Conservation (phyloP, 129 eudicot species). For the Mikania micrantha region DNA sequence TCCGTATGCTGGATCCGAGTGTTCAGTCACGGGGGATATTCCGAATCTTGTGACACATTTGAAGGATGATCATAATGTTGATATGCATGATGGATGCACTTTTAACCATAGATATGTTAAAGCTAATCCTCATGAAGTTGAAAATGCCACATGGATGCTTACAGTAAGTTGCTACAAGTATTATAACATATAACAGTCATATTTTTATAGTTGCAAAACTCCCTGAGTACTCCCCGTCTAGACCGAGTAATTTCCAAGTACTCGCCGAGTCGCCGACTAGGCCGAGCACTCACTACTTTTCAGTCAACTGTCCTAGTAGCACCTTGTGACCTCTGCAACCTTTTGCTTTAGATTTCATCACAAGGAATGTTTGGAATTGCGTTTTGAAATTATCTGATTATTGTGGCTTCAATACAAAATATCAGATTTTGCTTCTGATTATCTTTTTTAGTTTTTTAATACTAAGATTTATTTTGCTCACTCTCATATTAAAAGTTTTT, state of each 20-base stretch:
- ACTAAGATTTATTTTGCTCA: background rate
- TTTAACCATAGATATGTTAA: slow-evolving; percentile 88
- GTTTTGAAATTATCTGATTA: background rate
- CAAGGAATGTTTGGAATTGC: background rate
- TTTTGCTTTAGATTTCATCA: no score
- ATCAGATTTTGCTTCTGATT: background rate
- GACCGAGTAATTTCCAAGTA: no score
- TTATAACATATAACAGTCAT: background rate
- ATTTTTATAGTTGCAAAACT: no score
- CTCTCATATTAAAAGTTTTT: no score
- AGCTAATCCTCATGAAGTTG: slow-evolving; percentile 83
- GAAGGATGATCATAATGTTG: slow-evolving; percentile 83
- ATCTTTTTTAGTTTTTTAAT: background rate
- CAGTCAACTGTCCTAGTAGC: no score
- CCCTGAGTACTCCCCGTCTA: no score
- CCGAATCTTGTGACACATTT: slow-evolving; percentile 66
- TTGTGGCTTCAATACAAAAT: background rate
- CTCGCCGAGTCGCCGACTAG: no score
- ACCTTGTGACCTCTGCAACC: no score
- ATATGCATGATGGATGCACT: slow-evolving; percentile 86
- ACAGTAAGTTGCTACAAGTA: slow-evolving; percentile 56
- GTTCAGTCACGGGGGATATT: slow-evolving; percentile 69
- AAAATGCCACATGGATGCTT: slow-evolving; percentile 88
- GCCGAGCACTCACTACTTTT: no score
- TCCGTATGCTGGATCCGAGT: slow-evolving; percentile 87